Base-by-base conservation (phyloP, 345 rosid genomes). In the Streptanthus diversifolius region DNA sequence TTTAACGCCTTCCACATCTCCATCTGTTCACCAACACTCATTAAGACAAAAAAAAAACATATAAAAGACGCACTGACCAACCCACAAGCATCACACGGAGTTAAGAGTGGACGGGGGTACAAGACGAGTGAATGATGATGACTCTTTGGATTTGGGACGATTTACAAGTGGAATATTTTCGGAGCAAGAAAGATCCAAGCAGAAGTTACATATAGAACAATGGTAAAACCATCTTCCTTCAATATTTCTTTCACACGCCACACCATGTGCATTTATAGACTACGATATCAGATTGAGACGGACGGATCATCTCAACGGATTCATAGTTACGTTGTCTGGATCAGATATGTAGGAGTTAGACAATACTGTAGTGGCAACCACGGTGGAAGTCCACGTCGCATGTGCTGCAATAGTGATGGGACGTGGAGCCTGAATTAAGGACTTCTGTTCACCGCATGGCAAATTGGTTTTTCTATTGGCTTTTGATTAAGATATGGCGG, bases 1-100 rank as follows among this genome's bases (percentile, higher is more conserved):
- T 73, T 80, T 85, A 87, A 64, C 43, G 76, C 79, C 27, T 73
- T 71, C 0, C 96, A 85, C 75, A 79, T 86, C 77, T 86, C 90
- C 90, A 81, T 82, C 95, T 90, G 85, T 75, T 65, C 58, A 65
- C 15, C 57, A 48, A 1, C 15, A 48, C 14, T 64, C 57, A 22
- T 45, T 44, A 29, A 10, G 7, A 40, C 11, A 32, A 5, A 66
- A 68, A 11, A 67, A 21, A n/a, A 22, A n/a, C n/a, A n/a, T n/a
- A n/a, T n/a, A n/a, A n/a, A n/a, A n/a, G n/a, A n/a, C n/a, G n/a
- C n/a, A n/a, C n/a, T n/a, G 36, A 53, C 36, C 36, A 52, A 53
- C 19, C 59, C 59, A 53, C 59, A 53, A 52, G 57, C 57, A 52
- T 52, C 57, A 52, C 57, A 52, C 1, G 35, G 57, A 2, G 17